phyloP scores from a whole-genome alignment of 805 yeast species.

The Blastobotrys peoriensis region DNA sequence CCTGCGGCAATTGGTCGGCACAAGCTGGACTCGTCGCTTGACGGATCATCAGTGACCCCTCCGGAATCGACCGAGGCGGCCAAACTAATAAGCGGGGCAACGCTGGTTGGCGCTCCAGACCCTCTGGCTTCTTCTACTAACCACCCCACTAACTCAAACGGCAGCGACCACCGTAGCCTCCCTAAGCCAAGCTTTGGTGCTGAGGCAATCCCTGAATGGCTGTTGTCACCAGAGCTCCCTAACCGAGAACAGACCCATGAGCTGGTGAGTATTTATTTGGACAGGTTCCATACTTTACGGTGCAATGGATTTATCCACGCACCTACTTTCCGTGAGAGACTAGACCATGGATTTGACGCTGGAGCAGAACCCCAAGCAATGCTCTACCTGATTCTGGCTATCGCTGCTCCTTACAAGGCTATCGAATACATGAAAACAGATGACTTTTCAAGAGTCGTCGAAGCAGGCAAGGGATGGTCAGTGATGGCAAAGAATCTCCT shows the following conservation, averaged over 20 bases:
- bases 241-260: not conserved
- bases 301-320: slow-evolving; percentile 14
- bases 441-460: not conserved
- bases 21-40: not conserved
- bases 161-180: not conserved
- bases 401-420: slow-evolving; percentile 15
- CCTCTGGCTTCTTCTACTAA: not conserved
- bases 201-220: slow-evolving; percentile 7
- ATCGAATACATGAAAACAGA: slow-evolving; percentile 2
- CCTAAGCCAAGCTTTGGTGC: not conserved
- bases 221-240: slow-evolving; percentile 7
- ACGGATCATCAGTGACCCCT: not conserved
- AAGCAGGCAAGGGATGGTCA: slow-evolving; percentile 16
- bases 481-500: slow-evolving; percentile 7
- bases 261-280: slow-evolving; percentile 9
- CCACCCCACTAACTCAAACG: too few relatives aligned
- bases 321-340: slow-evolving; percentile 10
- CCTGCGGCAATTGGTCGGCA: not conserved
- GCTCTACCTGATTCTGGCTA: slow-evolving; percentile 13
- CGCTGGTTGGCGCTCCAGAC: not conserved
- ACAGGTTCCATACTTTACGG: slow-evolving; percentile 13
- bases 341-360: slow-evolving; percentile 1
- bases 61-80: not conserved
- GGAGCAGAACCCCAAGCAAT: slow-evolving; percentile 3
- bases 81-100: too few relatives aligned